Base-by-base conservation (phyloP, 148 eudicot species). In the Persicaria maculosa region DNA sequence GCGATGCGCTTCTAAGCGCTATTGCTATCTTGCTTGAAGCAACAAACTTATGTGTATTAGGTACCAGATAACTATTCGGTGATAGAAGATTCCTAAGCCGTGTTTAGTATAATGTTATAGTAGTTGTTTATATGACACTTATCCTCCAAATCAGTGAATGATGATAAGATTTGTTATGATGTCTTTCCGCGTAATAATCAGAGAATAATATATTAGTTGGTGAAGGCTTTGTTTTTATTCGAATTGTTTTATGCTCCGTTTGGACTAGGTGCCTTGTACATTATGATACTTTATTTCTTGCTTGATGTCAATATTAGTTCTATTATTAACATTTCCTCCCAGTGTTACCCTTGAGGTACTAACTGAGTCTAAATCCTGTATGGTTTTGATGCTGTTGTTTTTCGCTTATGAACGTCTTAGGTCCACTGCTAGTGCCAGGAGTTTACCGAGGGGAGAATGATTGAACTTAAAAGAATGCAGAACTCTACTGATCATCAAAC, bases 401-500 rank as follows among this genome's bases (percentile, higher is more conserved):
- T 5, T 65, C 31, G 9, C 15, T 31, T 43, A 22, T 10, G 36
- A 20, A 36, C 0, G n/a, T 36, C 36, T 67, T 6, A 55, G 75
- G 7, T 65, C 8, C 40, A 7, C 50, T 74, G 74, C 12, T 65
- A 71, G 75, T 72, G 36, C 77, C 44, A 44, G 36, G 64, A 81
- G 73, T 76, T 48, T 81, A 75, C 50, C 50, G 64, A 68, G 36
- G 57, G 54, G 73, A 20, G 73, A 73, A 86, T 88, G 98, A 89
- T 89, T 80, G 91, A 90, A 77, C 93, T 85, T 69, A 90, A 86
- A 78, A 80, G 96, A 74, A 77, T 88, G 74, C 80, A 80, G 11
- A 75, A 82, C 71, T 77, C 92, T 68, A 78, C 85, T 78, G 89
- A 89, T 19, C 89, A 84, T 79, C 83, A 84, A 74, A 79, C 76